These are phyloP conservation scores for Capsicum chinense DNA, from an alignment of 257 asterid species.

Conservation along the genomic window DNA sequence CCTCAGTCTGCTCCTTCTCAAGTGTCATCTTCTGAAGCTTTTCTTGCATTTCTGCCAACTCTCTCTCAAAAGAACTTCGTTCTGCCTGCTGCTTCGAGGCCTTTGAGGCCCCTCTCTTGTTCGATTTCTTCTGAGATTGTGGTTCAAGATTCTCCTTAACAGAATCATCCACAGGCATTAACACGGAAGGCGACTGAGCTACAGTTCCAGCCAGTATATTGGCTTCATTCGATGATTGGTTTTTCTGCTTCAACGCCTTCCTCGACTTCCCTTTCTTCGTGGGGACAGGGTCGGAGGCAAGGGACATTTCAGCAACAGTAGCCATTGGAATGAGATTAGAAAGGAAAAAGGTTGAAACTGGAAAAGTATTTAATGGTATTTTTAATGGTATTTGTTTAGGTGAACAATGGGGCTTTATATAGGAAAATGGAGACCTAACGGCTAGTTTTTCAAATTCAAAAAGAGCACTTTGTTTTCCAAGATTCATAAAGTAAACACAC, in stretches of 20 bases:
- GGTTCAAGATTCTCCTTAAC: conserved; percentile 65
- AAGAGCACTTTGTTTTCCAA: conserved; percentile 8
- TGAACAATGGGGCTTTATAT: conserved; percentile 20
- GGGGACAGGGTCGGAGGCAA: conserved; percentile 43
- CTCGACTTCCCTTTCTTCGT: conserved; percentile 56
- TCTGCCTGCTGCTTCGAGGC: conserved; percentile 52
- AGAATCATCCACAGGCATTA: conserved; percentile 36
- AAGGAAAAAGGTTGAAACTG: neutral
- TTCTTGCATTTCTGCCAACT: conserved; percentile 78
- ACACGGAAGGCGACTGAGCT: conserved; percentile 42
- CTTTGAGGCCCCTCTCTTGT: conserved; percentile 58
- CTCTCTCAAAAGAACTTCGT: conserved; percentile 61
- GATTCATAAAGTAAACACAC: neutral
- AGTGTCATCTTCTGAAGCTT: conserved; percentile 67
- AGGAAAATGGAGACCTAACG: conserved; percentile 31
- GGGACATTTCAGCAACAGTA: conserved; percentile 1
- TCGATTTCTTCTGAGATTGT: conserved; percentile 52
- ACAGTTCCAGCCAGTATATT: conserved; percentile 63
- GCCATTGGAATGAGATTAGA: neutral
- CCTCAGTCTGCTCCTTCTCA: conserved; percentile 54
- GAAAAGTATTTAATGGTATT: too few relatives aligned
- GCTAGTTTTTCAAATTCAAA: conserved; percentile 40
- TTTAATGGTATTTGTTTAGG: neutral
- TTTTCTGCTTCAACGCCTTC: conserved; percentile 57
- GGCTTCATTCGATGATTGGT: conserved; percentile 54